These are phyloP conservation scores for Pythium folliculosum DNA, from an alignment of 352 stramenopile genomes.

Conservation along the genomic window DNA sequence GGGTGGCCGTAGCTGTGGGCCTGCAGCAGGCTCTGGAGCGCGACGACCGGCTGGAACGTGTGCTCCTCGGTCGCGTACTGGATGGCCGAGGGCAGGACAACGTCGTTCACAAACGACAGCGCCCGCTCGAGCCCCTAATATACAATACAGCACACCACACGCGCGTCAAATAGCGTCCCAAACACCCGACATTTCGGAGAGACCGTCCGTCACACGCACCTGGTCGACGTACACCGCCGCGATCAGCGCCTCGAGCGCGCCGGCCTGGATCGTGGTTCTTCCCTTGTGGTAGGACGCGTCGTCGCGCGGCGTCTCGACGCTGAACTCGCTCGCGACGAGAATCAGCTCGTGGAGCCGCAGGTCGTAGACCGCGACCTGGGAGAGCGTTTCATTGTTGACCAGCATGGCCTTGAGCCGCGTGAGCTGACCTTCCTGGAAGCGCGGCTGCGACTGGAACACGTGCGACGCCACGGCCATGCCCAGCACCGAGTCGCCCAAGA, in stretches of 20 bases:
- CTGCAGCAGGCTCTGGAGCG: slow-evolving; percentile 73
- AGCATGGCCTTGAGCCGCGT: slow-evolving; percentile 66
- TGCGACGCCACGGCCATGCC: slow-evolving; percentile 59
- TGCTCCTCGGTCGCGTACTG: slow-evolving; percentile 53
- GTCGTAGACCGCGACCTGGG: slow-evolving; percentile 60
- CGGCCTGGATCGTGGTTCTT: slow-evolving; percentile 69
- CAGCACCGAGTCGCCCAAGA: slow-evolving; percentile 78
- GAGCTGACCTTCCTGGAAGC: slow-evolving; percentile 74
- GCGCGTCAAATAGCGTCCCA: not conserved
- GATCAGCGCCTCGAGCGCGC: slow-evolving; percentile 77
- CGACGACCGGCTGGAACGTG: slow-evolving; percentile 59
- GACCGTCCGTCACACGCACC: slow-evolving; percentile 22
- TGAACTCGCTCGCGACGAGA: slow-evolving; percentile 56
- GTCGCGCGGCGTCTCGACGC: slow-evolving; percentile 27
- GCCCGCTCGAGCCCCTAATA: slow-evolving; percentile 59
- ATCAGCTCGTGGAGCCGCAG: slow-evolving; percentile 64
- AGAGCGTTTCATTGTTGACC: slow-evolving; percentile 78
- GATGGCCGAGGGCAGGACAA: slow-evolving; percentile 60
- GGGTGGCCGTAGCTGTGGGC: slow-evolving; percentile 63
- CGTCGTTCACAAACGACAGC: slow-evolving; percentile 62
- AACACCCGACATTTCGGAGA: not conserved
- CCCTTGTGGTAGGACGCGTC: slow-evolving; percentile 45
- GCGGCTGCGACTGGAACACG: slow-evolving; percentile 74
- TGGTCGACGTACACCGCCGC: slow-evolving; percentile 78
- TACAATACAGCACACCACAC: not conserved